Evolutionary conservation across 768 basidiomycete genomes (phyloP), one percentile per base, ranked within the genome.

Genomic region (Leccinum disarticulatum): DNA sequence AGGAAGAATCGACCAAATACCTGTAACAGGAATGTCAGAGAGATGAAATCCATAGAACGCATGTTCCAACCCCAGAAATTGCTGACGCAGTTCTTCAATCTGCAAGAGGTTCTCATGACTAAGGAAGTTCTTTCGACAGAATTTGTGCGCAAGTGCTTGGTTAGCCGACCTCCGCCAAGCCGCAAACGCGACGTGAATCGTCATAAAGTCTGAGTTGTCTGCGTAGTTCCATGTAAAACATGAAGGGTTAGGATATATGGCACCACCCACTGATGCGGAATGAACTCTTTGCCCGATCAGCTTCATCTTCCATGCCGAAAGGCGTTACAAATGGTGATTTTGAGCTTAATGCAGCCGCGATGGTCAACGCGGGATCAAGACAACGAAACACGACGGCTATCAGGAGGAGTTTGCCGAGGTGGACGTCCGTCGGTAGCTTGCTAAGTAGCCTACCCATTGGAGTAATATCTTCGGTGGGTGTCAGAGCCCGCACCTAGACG

Each of bases 121-220:
- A 36, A 96, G 77, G 64, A 85, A 95, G 69, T 91, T 91, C 51
- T 76, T 77, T 65, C 86, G 82, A 73, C 93, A 95, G 69, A 95
- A 95, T 57, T 88, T 86, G 57, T 86, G 80, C 56, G 86, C 86
- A 64, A 77, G 79, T 43, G 75, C 76, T 25, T 80, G 76, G 64
- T 90, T 91, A 7, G 82, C 78, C 28, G 82, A 90, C 35, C 83
- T 80, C 30, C 95, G 81, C 95, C 95, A 98, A 61, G 86, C 88
- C 6, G 85, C 75, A 74, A 95, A 98, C 0, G 90, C 95, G 61
- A 93, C 89, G 71, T 95, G 93, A 49, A 95, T 83, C 0, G 95
- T 97, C 64, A 98, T 68, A 71, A 99, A 99, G 71, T 99, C 96
- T 7, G 91, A 95, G 71, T 95, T 92, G 59, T 93, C 95, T 95